Evolutionary conservation across 805 yeast species (phyloP), one percentile per base, ranked within the genome.

Genomic region (Yarrowia phangngaensis): DNA sequence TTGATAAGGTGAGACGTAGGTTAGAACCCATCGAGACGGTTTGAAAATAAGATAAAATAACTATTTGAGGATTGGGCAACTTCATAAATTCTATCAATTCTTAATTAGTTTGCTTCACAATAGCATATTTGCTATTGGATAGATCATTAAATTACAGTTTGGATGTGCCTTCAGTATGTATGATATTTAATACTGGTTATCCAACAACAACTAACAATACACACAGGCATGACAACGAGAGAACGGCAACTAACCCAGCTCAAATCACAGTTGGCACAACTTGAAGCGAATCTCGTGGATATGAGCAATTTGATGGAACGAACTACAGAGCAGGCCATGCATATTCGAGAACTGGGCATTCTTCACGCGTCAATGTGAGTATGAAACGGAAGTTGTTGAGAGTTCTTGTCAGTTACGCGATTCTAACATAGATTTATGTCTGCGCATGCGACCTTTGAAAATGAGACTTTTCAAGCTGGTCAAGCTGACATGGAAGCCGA

Each of bases 271-370:
- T 60, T 76, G n/a, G 74, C 76, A 0, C 72, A 74, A 54, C 63
- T 79, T n/a, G 78, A 76, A 53, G 74, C 80, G 6, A 78, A 78
- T 53, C 54, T 79, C 12, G 57, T 69, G 7, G 81, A 77, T 50
- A 69, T 79, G 57, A 76, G 76, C 54, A 72, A 67, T 50, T 61
- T 77, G 51, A 59, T 79, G 23, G 65, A 68, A 29, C 73, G 73
- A 8, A 75, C 82, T 3, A 63, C 73, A 7, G 67, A 69, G 16
- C 84, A 79, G 55, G 77, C 73, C 28, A 69, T 72, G 51, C 65
- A 70, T 17, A 75, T 79, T 24, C 71, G 75, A 55, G 67, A 70
- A 50, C 61, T 79, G 29, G 84, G 82, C 3, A 68, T 75, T 38
- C 65, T 75, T 57, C 84, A 79, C 53, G 82, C 80, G 3, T 64